Evolutionary conservation across 192 early-diverging fungal genomes (phyloP).

Genomic region (Podila minutissima): DNA sequence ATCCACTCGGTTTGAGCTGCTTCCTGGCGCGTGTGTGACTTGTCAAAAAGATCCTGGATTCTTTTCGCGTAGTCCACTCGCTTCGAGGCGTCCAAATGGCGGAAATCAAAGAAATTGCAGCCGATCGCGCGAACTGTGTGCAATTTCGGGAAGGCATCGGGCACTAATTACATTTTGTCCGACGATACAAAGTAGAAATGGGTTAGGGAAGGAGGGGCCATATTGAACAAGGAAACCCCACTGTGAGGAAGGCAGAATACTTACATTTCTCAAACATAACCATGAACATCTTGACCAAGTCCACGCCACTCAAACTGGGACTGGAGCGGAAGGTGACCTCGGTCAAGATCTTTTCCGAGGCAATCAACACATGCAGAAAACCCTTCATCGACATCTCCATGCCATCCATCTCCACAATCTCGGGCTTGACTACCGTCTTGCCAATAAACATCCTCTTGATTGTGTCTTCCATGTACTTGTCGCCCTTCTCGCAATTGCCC

Average conservation of each 20-base stretch:
- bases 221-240: no score
- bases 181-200: no score
- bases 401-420: neutral
- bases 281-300: neutral
- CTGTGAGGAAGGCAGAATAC: neutral
- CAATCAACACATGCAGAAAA: neutral
- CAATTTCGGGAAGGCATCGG: neutral
- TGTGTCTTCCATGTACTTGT: neutral
- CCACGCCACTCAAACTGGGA: neutral
- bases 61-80: neutral
- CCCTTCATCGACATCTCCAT: neutral
- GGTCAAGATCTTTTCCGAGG: neutral
- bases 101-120: constrained; percentile 1
- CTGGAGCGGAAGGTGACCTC: neutral
- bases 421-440: neutral
- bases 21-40: neutral
- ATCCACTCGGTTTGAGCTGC: neutral
- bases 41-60: neutral
- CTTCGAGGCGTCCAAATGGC: neutral
- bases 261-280: neutral
- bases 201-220: no score
- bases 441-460: no score
- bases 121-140: neutral
- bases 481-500: neutral
- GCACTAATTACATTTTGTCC: no score